Evolutionary conservation across 768 basidiomycete genomes (phyloP), one percentile per base, ranked within the genome.

Genomic region (Pleurotus tuoliensis): DNA sequence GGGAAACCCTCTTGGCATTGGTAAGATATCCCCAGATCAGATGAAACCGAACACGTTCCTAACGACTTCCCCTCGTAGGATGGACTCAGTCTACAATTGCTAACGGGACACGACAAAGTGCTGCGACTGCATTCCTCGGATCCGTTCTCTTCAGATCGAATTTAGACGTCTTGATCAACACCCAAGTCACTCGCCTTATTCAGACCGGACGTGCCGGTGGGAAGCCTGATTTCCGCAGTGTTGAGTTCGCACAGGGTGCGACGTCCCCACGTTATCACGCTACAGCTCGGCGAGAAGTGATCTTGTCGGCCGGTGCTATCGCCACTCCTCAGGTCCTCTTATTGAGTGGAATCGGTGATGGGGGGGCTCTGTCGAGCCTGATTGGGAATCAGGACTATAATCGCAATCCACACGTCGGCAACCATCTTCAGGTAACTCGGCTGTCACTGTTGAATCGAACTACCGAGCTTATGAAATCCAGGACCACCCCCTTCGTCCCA

Each of bases 121-220:
- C 65, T 8, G 66, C 66, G n/a, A 63, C 66, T 3, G 61, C 67
- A 0, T 67, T 66, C 47, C 60, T 68, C n/a, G 59, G 49, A 8
- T 56, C 65, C 1, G 63, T 58, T 27, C 47, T 66, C 13, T 39
- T 39, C 16, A 64, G 68, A 4, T 47, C 58, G 7, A 69, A 69
- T 51, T 56, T 69, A 13, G 55, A 66, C 47, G 61, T 69, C 22
- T 51, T 69, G 20, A 56, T 63, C 18, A 47, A 59, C 8, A 57
- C 62, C 39, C 62, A 60, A 62, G 61, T 62, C 9, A 61, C 61
- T n/a, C 59, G 55, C 30, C 37, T 63, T 15, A 15, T 63, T 8
- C 50, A 56, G n/a, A 58, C 47, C 6, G 50, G 50, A 18, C 16
- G 18, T 8, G n/a, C n/a, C 15, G 27, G 43, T 2, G 20, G 52